Evolutionary conservation across 192 early-diverging fungal species (phyloP).

Genomic region (Ambispora gerdemannii): DNA sequence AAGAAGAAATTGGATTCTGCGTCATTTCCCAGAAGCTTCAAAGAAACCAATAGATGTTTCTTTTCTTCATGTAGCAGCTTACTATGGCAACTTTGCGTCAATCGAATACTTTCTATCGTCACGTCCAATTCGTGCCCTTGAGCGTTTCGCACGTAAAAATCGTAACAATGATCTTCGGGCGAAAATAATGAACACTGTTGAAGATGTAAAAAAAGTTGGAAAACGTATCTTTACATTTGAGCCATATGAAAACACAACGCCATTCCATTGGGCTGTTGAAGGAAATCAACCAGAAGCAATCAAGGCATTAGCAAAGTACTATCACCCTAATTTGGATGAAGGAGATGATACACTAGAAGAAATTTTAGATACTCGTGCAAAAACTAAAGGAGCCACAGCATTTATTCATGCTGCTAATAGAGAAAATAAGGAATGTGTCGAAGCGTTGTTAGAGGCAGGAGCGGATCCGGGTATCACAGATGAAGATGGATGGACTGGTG

Average conservation of each 20-base stretch:
- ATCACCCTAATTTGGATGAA: background rate
- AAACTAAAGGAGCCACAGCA: background rate
- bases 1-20: background rate
- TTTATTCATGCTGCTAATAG: background rate
- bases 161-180: background rate
- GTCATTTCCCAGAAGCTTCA: background rate
- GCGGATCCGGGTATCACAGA: constrained; percentile 12
- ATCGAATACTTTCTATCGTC: constrained; percentile 2
- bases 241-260: background rate
- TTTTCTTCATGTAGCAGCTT: background rate
- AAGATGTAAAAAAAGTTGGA: constrained; percentile 9
- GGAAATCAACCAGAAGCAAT: background rate
- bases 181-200: background rate
- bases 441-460: constrained; percentile 7
- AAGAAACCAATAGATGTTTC: background rate
- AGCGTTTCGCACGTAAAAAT: background rate
- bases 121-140: constrained; percentile 1
- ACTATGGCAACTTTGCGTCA: background rate
- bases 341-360: background rate
- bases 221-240: background rate
- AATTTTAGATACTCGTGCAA: background rate
- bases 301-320: background rate
- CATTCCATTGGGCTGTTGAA: constrained; percentile 27
- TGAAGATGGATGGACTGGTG: background rate
- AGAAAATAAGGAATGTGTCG: background rate